These are phyloP conservation scores for Plenodomus biglobosus DNA, from an alignment of 2,329 filamentous ascomycete genomes.

Conservation along the genomic window DNA sequence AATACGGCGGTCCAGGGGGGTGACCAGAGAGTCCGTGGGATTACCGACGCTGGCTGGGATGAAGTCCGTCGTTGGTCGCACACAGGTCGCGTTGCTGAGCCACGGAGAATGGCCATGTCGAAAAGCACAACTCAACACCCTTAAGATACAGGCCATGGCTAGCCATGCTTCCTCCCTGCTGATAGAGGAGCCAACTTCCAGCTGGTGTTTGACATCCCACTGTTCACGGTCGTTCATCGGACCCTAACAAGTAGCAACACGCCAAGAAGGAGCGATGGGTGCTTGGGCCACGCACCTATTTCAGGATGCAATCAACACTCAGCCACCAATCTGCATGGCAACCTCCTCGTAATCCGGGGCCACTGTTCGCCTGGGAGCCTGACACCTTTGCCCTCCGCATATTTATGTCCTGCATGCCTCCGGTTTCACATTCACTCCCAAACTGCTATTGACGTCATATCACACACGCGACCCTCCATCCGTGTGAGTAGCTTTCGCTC, in stretches of 20 bases:
- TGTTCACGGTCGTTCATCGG: not conserved
- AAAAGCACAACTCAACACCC: not conserved
- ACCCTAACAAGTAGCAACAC: too few relatives aligned
- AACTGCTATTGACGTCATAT: not conserved
- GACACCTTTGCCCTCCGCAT: not conserved
- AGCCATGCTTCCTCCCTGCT: too few relatives aligned
- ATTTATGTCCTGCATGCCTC: not conserved
- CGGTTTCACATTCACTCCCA: not conserved
- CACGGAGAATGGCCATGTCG: too few relatives aligned
- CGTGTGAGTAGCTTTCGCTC: not conserved
- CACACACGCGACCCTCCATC: not conserved
- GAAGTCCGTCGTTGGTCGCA: not conserved
- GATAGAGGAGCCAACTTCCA: too few relatives aligned
- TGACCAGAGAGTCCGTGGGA: not conserved
- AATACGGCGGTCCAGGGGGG: constrained; percentile 14
- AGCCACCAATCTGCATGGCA: not conserved
- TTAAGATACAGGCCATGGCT: not conserved
- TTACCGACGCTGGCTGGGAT: not conserved
- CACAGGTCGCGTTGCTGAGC: not conserved
- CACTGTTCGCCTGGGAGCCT: not conserved
- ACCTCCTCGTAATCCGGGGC: not conserved
- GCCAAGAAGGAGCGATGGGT: not conserved
- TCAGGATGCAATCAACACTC: not conserved
- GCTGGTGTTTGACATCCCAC: not conserved
- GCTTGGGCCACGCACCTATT: not conserved